These are phyloP conservation scores for Peterozyma xylosa DNA, from an alignment of 805 yeast species.

Conservation along the genomic window DNA sequence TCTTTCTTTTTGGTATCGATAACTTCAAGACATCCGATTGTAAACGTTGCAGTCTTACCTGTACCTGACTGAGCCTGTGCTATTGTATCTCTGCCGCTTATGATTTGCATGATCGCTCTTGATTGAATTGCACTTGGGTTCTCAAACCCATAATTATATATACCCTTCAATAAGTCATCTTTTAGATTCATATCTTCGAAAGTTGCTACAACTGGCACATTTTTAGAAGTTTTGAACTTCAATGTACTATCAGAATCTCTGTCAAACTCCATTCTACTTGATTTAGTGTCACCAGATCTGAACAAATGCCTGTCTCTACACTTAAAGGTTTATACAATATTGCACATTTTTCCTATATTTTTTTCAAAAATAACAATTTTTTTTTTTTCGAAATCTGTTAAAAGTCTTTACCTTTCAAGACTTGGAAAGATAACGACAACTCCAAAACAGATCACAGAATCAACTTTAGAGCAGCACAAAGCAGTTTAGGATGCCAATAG, in stretches of 20 bases:
- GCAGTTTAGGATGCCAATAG: constrained; percentile 2
- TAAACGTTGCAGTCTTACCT: constrained; percentile 84
- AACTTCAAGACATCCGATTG: constrained; percentile 53
- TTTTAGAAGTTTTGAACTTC: constrained; percentile 56
- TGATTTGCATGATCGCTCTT: constrained; percentile 72
- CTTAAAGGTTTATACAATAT: too few species aligned
- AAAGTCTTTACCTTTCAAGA: too few species aligned
- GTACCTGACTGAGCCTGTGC: constrained; percentile 92
- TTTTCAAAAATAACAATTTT: too few species aligned
- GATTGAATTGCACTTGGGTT: constrained; percentile 78
- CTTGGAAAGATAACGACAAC: too few species aligned
- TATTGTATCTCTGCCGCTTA: constrained; percentile 63
- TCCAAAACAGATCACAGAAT: too few species aligned
- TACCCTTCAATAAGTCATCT: constrained; percentile 53
- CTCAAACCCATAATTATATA: constrained; percentile 77
- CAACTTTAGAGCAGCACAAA: too few species aligned
- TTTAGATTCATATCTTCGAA: constrained; percentile 74
- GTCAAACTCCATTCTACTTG: constrained; percentile 44
- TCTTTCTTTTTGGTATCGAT: constrained; percentile 66
- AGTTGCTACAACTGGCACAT: constrained; percentile 39
- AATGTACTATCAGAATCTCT: constrained; percentile 51
- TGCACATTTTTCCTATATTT: too few species aligned
- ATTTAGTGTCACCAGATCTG: too few species aligned
- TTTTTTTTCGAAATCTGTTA: too few species aligned
- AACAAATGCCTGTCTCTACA: too few species aligned